Base-by-base conservation (phyloP, 768 basidiomycete genomes). In the Mycena olivaceomarginata region DNA sequence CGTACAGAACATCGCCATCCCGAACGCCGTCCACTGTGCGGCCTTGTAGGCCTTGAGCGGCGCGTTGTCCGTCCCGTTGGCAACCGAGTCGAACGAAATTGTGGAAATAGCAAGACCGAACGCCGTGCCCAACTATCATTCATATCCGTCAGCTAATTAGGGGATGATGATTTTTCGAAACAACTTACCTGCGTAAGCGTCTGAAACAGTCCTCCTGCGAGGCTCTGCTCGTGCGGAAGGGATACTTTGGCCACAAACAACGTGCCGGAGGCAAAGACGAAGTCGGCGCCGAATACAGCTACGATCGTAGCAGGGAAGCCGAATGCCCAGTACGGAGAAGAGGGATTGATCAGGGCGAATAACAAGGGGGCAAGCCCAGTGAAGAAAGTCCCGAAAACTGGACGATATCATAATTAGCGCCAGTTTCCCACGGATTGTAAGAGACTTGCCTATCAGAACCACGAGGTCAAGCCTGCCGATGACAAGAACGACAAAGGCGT, bases 231-330 rank as follows among this genome's bases (percentile, higher is more conserved):
- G 72, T 94, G 89, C 4, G 92, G 92, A 1, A 90, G 83, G 3
- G 92, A 90, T 13, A 94, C 88, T 80, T 93, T 94, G 5, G 95
- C 93, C 62, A 95, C 91, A 79, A 94, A 97, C n/a, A 97, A 84
- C 7, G 94, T 94, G 5, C 95, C 96, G 0, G 92, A 85, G 0
- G 95, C 86, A 80, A 92, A 96, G 3, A 94, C 91, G 76, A 96
- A 95, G 80, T 97, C 96, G 0, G 93, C 94, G 22, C 96, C 96
- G 64, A 95, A 89, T 15, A 96, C 95, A 25, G 90, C 85, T 59
- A 94, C 72, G 51, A 91, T 84, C 0, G 94, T 90, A 1, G 93
- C 90, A 0, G 95, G 94, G 83, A 97, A 96, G 13, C 91, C 92
- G 70, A 89, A 94, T 1, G 93, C 94, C 96, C 95, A 96, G 80